Evolutionary conservation across 2,329 filamentous ascomycete genomes (phyloP).

Genomic region (Raffaelea albimanens): DNA sequence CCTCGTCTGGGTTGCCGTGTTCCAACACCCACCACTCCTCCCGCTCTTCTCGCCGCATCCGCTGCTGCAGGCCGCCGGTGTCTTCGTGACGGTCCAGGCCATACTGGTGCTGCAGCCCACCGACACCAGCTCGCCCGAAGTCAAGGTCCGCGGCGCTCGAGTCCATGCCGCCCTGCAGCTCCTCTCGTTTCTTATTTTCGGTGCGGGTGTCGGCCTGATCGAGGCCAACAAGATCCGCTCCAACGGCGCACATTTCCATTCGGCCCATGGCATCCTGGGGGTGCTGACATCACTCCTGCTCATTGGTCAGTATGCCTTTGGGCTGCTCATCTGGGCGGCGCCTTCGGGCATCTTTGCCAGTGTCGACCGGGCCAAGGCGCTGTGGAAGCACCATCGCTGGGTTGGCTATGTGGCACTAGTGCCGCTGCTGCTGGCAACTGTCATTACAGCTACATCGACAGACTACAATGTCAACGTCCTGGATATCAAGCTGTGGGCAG

Average conservation of each 20-base stretch:
- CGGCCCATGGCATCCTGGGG: constrained; percentile 75
- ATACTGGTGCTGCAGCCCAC: constrained; percentile 85
- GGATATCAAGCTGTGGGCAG: constrained; percentile 67
- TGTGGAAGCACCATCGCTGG: constrained; percentile 85
- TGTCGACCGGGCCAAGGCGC: constrained; percentile 62
- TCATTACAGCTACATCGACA: constrained; percentile 68
- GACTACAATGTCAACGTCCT: constrained; percentile 60
- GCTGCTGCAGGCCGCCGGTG: constrained; percentile 55
- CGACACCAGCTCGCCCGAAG: constrained; percentile 47
- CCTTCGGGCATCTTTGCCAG: constrained; percentile 58
- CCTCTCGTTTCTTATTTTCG: constrained; percentile 50
- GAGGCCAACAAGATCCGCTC: constrained; percentile 74
- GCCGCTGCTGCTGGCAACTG: constrained; percentile 58
- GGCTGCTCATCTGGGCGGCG: constrained; percentile 72
- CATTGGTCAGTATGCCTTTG: constrained; percentile 64
- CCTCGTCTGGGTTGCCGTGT: constrained; percentile 69
- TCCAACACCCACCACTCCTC: constrained; percentile 48
- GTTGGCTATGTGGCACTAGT: constrained; percentile 61
- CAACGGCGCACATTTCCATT: constrained; percentile 64
- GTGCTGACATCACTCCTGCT: constrained; percentile 63
- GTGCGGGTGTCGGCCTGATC: constrained; percentile 60
- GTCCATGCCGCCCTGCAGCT: constrained; percentile 64
- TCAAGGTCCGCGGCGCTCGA: constrained; percentile 56
- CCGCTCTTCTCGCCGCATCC: constrained; percentile 87
- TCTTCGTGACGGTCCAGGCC: constrained; percentile 69